Conservation (phyloP, 108 stramenopile genomes). For the Craspedostauros australis region DNA sequence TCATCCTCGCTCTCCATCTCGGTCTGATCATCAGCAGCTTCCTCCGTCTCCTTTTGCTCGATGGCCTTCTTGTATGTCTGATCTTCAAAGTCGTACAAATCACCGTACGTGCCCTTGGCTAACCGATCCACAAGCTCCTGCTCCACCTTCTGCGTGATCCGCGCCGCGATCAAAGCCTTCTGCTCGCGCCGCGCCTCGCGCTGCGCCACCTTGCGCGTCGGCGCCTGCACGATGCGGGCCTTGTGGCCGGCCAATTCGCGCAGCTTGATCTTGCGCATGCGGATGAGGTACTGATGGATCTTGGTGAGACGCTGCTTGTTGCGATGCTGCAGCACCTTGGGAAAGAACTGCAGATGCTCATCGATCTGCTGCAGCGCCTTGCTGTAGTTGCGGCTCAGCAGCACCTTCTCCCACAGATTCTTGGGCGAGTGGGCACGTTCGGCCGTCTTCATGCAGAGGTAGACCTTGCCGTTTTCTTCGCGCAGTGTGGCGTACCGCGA, state of each 20-base stretch:
- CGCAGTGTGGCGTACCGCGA: slow-evolving; percentile 95
- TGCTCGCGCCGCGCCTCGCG: slow-evolving; percentile 87
- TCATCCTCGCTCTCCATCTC: slow-evolving; percentile 59
- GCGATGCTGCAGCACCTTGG: slow-evolving; percentile 87
- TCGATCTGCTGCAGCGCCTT: slow-evolving; percentile 89
- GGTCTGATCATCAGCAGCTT: slow-evolving; percentile 52
- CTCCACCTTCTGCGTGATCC: slow-evolving; percentile 86
- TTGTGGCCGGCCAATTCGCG: slow-evolving; percentile 70
- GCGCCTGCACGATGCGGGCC: slow-evolving; percentile 59
- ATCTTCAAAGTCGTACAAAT: slow-evolving; percentile 97
- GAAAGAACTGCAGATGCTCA: slow-evolving; percentile 91
- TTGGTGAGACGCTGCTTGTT: slow-evolving; percentile 98
- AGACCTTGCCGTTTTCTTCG: slow-evolving; percentile 89
- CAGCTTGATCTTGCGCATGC: slow-evolving; percentile 94
- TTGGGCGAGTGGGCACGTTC: slow-evolving; percentile 97
- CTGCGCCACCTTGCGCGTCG: slow-evolving; percentile 87
- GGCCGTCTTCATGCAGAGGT: slow-evolving; percentile 93
- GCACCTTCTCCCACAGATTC: slow-evolving; percentile 97
- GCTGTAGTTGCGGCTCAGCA: slow-evolving; percentile 85
- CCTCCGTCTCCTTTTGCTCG: slow-evolving; percentile 58
- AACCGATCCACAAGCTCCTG: slow-evolving; percentile 93
- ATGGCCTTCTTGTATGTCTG: slow-evolving; percentile 76
- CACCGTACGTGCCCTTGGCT: slow-evolving; percentile 93
- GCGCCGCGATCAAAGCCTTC: slow-evolving; percentile 91
- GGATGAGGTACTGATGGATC: slow-evolving; percentile 96